A percentile compares a stretch with the other conserved stretches of the same genome.
Evolutionary conservation across 2,329 filamentous ascomycete species (phyloP).

Genomic region (Mycosphaerella sp.): DNA sequence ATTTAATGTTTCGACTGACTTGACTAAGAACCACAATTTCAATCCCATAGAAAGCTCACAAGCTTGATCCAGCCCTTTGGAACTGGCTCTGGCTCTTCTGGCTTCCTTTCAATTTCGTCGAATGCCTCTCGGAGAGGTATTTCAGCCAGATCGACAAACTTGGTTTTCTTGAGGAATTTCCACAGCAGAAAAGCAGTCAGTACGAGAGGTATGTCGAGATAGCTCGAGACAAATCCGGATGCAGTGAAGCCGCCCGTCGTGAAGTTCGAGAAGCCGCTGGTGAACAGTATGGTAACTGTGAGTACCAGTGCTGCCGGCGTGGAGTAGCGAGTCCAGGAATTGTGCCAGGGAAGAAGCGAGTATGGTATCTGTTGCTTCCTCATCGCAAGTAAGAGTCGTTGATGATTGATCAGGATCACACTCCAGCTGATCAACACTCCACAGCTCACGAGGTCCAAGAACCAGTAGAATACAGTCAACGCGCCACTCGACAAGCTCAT

Average conservation of each 20-base stretch:
- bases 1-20: too few relatives aligned
- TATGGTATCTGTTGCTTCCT: conserved; percentile 24
- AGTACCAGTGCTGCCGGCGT: conserved; percentile 32
- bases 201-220: conserved; percentile 30
- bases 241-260: conserved; percentile 28
- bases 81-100: conserved; percentile 18
- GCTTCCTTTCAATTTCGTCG: conserved; percentile 21
- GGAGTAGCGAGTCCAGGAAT: conserved; percentile 34
- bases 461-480: conserved; percentile 60
- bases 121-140: conserved; percentile 25
- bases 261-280: conserved; percentile 29
- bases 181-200: conserved; percentile 23
- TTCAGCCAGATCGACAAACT: conserved; percentile 22
- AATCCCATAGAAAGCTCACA: conserved; percentile 25
- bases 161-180: conserved; percentile 26
- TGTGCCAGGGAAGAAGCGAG: conserved; percentile 31
- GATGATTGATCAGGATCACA: conserved; percentile 25
- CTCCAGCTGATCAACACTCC: conserved; percentile 59
- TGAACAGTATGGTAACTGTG: conserved; percentile 29
- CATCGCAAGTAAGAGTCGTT: conserved; percentile 26
- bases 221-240: conserved; percentile 33
- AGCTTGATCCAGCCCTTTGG: conserved; percentile 20
- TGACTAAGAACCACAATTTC: neutral
- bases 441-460: conserved; percentile 56
- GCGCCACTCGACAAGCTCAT: conserved; percentile 40